Conservation (phyloP, 1,284 basidiomycete genomes). For the Erythrobasidium hasegawianum region DNA sequence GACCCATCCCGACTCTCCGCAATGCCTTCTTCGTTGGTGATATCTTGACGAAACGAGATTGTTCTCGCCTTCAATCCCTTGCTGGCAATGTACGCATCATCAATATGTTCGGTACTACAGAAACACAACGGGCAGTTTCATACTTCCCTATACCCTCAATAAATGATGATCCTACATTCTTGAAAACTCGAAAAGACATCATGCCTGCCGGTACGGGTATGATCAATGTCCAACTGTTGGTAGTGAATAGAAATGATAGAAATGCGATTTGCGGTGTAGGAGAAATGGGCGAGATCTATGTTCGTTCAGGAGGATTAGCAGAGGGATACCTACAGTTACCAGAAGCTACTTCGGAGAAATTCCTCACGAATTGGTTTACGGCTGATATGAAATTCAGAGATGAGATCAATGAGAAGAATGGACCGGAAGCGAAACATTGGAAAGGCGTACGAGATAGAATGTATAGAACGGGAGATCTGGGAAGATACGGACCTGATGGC, state of each 20-base stretch:
- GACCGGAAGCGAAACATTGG: constrained; percentile 76
- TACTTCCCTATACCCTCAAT: constrained; percentile 92
- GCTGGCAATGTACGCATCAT: constrained; percentile 90
- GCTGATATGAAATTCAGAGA: constrained; percentile 60
- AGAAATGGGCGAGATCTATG: constrained; percentile 98
- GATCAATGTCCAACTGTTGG: constrained; percentile 95
- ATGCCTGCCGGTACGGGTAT: constrained; percentile 98
- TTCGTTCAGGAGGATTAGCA: constrained; percentile 89
- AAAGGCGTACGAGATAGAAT: constrained; percentile 96
- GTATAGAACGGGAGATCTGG: constrained; percentile 96
- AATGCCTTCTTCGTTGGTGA: constrained; percentile 99
- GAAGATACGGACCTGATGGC: constrained; percentile 88
- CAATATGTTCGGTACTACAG: constrained; percentile 99
- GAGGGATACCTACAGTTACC: constrained; percentile 85
- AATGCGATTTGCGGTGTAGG: constrained; percentile 87
- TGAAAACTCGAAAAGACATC: constrained; percentile 92
- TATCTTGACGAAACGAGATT: constrained; percentile 96
- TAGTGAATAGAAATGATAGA: constrained; percentile 89
- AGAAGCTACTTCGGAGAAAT: constrained; percentile 82
- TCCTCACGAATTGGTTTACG: constrained; percentile 88
- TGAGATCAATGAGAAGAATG: constrained; percentile 61
- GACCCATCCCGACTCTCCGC: constrained; percentile 76
- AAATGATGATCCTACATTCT: constrained; percentile 78
- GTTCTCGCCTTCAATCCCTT: constrained; percentile 86
- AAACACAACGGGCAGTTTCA: constrained; percentile 97